Evolutionary conservation across 495 filamentous ascomycete genomes (phyloP), one percentile per base, ranked within the genome.

Genomic region (Bryoglossum gracile): DNA sequence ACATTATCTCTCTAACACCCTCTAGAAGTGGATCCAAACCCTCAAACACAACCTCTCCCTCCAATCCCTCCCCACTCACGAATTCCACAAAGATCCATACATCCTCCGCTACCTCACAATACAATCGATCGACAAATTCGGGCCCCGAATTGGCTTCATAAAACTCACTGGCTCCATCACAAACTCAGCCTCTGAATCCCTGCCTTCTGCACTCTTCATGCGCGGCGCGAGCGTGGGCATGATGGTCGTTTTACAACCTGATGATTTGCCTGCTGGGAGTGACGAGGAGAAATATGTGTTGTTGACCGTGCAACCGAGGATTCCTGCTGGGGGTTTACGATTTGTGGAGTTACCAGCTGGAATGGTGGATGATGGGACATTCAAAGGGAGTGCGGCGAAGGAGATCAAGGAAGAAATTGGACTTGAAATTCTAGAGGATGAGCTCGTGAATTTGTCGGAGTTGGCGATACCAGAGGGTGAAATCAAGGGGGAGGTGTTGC

Each of bases 271-370:
- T 0, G 23, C 53, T 1, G 50, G 30, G 0, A 58, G 65, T 4
- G 68, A 74, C 17, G 62, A 62, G 0, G 79, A 85, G 47, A 83
- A 86, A 58, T 75, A 82, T 53, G 87, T 81, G 2, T 68, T 94
- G 21, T 64, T 95, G 28, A 90, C 89, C 1, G 72, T 94, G 24
- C 90, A 95, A 60, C 83, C 89, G 19, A 84, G 89, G 28, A 73
- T 94, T 16, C 77, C 90, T 0, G 86, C 84, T 8, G 88, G 85
- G 0, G 83, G 81, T 4, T 67, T 95, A 8, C 72, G 74, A 8
- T 82, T 94, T 54, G 68, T 82, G 10, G 89, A 95, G 61, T 69
- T 95, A 16, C 89, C 89, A 0, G 89, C 89, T 0, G 89, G 89
- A 4, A 94, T 95, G 88, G 76, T 95, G 6, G 89, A 94, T 57